Conservation (phyloP, 768 basidiomycete genomes). For the Russula ochroleuca region DNA sequence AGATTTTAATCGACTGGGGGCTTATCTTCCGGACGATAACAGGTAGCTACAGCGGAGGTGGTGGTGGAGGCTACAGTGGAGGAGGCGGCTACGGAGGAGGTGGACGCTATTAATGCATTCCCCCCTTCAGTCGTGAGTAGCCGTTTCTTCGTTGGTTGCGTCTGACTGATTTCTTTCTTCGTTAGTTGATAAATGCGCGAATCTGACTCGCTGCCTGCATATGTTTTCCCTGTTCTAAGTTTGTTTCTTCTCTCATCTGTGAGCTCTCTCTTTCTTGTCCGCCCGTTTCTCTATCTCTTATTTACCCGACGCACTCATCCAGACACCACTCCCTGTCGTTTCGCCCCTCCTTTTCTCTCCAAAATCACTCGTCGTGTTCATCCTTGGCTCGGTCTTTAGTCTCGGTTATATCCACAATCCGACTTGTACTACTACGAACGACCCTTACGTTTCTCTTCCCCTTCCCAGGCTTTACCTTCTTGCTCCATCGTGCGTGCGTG, state of each 20-base stretch:
- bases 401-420: constrained; percentile 41
- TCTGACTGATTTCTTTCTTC: not conserved
- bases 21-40: not conserved
- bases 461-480: constrained; percentile 17
- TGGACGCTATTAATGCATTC: constrained; percentile 25
- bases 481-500: constrained; percentile 26
- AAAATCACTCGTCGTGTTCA: constrained; percentile 41
- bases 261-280: not conserved
- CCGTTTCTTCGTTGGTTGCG: not conserved
- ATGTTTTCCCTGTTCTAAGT: constrained; percentile 20
- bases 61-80: constrained; percentile 32
- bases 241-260: constrained; percentile 16
- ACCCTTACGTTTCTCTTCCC: constrained; percentile 9
- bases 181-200: constrained; percentile 7
- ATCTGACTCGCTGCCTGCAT: constrained; percentile 8
- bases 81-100: constrained; percentile 22
- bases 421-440: constrained; percentile 45
- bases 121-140: constrained; percentile 4
- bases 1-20: no score
- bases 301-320: constrained; percentile 40
- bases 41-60: constrained; percentile 5
- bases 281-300: constrained; percentile 13
- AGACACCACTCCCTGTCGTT: constrained; percentile 36
- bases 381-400: constrained; percentile 38
- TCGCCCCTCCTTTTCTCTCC: constrained; percentile 21